phyloP scores from a whole-genome alignment of 306 rosid genomes.

The Ammopiptanthus mongolicus region DNA sequence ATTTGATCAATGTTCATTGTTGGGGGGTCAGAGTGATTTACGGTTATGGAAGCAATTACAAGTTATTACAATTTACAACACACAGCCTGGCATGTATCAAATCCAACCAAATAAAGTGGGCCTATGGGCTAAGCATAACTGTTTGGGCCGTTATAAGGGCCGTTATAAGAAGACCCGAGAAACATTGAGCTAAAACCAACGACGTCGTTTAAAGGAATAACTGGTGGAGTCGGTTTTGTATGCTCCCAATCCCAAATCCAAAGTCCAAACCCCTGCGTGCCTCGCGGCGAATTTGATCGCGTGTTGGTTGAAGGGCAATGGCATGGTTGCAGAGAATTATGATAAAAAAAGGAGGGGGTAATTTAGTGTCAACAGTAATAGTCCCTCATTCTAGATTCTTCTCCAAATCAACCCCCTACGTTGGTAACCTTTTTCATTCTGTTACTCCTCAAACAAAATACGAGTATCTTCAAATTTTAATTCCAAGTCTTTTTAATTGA shows the following conservation, averaged over 20 bases:
- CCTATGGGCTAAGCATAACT: neutral
- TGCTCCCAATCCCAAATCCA: no score
- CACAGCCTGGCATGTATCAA: no score
- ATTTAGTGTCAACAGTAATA: neutral
- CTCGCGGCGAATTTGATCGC: no score
- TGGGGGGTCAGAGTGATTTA: no score
- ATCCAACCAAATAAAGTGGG: neutral
- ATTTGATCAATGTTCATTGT: no score
- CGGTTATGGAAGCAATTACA: neutral
- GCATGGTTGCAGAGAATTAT: slow-evolving; percentile 42
- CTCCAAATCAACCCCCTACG: slow-evolving; percentile 51
- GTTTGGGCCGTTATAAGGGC: neutral
- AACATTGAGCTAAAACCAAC: neutral
- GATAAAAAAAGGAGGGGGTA: slow-evolving; percentile 12
- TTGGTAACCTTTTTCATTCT: slow-evolving; percentile 17
- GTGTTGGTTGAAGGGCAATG: slow-evolving; percentile 4
- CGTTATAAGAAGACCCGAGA: neutral
- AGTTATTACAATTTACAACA: no score
- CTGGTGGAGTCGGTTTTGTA: no score
- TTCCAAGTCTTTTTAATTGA: neutral
- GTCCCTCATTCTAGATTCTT: slow-evolving; percentile 47
- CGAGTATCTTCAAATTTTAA: no score
- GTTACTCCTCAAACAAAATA: no score
- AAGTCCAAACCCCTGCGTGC: no score
- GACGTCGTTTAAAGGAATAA: neutral